These are phyloP conservation scores for Knufia petricola DNA, from an alignment of 2,329 filamentous ascomycete species.

Conservation along the genomic window DNA sequence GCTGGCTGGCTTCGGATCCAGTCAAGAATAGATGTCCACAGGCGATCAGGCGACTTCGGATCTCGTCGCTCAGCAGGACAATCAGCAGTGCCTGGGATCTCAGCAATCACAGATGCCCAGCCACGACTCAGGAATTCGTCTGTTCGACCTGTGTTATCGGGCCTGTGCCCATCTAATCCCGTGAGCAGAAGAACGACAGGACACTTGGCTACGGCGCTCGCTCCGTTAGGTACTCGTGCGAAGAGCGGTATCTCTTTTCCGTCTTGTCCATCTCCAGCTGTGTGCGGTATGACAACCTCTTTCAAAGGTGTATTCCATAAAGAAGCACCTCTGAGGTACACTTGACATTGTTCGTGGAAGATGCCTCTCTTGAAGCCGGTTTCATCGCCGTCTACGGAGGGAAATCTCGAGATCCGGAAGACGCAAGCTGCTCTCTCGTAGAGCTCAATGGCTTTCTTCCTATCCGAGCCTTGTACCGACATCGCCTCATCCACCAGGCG, in stretches of 20 bases:
- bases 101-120: constrained; percentile 53
- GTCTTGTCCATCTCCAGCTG: constrained; percentile 27
- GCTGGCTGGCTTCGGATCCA: constrained; percentile 45
- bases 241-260: constrained; percentile 32
- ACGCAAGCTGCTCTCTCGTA: constrained; percentile 64
- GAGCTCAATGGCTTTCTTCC: constrained; percentile 47
- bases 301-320: constrained; percentile 39
- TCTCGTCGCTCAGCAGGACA: constrained; percentile 56
- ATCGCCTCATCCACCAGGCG: constrained; percentile 46
- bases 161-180: constrained; percentile 53
- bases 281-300: constrained; percentile 33
- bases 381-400: constrained; percentile 27
- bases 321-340: constrained; percentile 49
- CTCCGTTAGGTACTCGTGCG: constrained; percentile 27
- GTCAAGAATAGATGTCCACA: constrained; percentile 53
- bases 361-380: constrained; percentile 47
- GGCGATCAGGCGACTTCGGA: constrained; percentile 47
- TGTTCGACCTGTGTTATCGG: constrained; percentile 51
- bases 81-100: constrained; percentile 59
- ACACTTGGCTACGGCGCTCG: constrained; percentile 24
- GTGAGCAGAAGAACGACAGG: constrained; percentile 51
- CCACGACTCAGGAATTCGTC: constrained; percentile 54
- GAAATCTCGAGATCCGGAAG: constrained; percentile 63
- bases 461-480: constrained; percentile 37
- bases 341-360: constrained; percentile 56